phyloP scores from a whole-genome alignment of 2,329 filamentous ascomycete species.

The Delphinella strobiligena region DNA sequence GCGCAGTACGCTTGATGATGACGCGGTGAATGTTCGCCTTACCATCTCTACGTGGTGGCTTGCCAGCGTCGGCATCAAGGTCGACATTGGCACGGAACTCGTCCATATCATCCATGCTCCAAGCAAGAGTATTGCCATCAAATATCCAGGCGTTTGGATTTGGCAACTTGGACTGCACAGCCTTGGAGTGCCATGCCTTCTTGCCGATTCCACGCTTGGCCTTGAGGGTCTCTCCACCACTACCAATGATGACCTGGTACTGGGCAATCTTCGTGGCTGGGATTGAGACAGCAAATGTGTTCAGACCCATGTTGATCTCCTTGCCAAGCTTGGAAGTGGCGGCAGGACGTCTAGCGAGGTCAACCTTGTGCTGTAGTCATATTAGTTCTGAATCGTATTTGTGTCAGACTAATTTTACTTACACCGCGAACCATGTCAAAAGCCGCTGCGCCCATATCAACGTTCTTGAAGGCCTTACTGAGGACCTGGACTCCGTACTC shows the following conservation, averaged over 20 bases:
- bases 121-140: conserved; percentile 77
- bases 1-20: conserved; percentile 51
- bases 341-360: conserved; percentile 17
- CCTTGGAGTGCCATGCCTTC: conserved; percentile 61
- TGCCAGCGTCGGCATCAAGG: conserved; percentile 53
- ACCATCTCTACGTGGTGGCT: conserved; percentile 14
- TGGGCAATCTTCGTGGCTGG: conserved; percentile 58
- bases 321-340: conserved; percentile 28
- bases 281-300: conserved; percentile 58
- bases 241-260: conserved; percentile 62
- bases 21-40: conserved; percentile 45
- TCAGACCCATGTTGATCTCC: conserved; percentile 41
- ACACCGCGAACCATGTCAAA: conserved; percentile 18
- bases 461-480: conserved; percentile 13
- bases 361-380: conserved; percentile 2
- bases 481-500: conserved; percentile 4
- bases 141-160: conserved; percentile 53
- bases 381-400: conserved; percentile 6
- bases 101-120: conserved; percentile 42
- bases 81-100: conserved; percentile 39
- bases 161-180: conserved; percentile 44
- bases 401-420: conserved; percentile 2
- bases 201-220: conserved; percentile 57
- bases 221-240: conserved; percentile 46
- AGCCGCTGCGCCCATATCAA: conserved; percentile 16